A percentile compares a stretch with the other conserved stretches of the same genome.
Evolutionary conservation across 176 grass and related monocot species (phyloP).

Genomic region (Musa beccarii): DNA sequence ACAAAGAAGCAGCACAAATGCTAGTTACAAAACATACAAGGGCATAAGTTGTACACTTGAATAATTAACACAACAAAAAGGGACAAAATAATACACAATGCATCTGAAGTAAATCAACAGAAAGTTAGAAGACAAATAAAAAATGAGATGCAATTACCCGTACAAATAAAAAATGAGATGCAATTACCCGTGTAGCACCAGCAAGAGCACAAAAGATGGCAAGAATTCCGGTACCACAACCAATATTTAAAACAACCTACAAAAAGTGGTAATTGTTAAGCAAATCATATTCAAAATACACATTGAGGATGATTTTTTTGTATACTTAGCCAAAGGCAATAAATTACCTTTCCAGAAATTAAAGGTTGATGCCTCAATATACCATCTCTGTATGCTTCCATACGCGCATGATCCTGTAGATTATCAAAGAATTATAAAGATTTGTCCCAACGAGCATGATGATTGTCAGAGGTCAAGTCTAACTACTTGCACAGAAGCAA

Average conservation of each 20-base stretch:
- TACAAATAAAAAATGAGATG: neutral
- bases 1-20: too few species aligned
- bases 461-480: too few species aligned
- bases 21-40: too few species aligned
- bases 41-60: neutral
- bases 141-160: slow-evolving; percentile 45
- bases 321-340: neutral
- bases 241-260: slow-evolving; percentile 97
- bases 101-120: neutral
- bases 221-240: slow-evolving; percentile 90
- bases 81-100: neutral
- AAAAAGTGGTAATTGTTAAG: slow-evolving; percentile 4
- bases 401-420: slow-evolving; percentile 81
- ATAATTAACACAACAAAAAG: neutral
- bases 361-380: slow-evolving; percentile 72
- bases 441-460: neutral
- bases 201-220: slow-evolving; percentile 93
- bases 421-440: slow-evolving; percentile 26
- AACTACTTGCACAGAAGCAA: too few species aligned
- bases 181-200: slow-evolving; percentile 83
- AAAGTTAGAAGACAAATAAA: slow-evolving; percentile 15
- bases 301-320: slow-evolving; percentile 9
- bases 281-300: slow-evolving; percentile 3
- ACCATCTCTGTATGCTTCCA: slow-evolving; percentile 71
- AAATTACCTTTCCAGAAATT: slow-evolving; percentile 77